A percentile compares a stretch with the other conserved stretches of the same genome.
These are phyloP conservation scores for Mortierella sp. DNA, from an alignment of 371 early-diverging fungal genomes.

Conservation along the genomic window DNA sequence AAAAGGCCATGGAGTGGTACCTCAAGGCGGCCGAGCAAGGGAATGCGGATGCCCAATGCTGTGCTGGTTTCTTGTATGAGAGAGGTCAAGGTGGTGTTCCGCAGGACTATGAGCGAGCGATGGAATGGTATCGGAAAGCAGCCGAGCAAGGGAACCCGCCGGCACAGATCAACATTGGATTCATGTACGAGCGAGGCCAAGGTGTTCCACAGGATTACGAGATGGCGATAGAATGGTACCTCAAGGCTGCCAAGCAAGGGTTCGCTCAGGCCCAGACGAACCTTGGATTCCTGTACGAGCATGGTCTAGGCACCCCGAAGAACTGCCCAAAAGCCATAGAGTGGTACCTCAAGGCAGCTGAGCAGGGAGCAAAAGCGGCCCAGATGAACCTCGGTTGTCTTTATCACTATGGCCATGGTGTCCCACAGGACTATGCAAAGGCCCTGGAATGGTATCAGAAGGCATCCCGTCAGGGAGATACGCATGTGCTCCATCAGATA, in stretches of 20 bases:
- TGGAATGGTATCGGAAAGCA: constrained; percentile 67
- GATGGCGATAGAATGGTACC: constrained; percentile 60
- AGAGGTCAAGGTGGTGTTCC: constrained; percentile 73
- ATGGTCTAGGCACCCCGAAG: constrained; percentile 57
- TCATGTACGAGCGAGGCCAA: constrained; percentile 64
- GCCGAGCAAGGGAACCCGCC: constrained; percentile 62
- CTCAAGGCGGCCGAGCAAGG: constrained; percentile 60
- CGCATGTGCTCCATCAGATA: background rate
- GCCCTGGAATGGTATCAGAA: constrained; percentile 61
- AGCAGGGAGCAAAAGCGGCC: constrained; percentile 61
- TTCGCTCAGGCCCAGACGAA: constrained; percentile 60
- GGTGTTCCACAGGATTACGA: constrained; percentile 54
- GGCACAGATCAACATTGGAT: constrained; percentile 63
- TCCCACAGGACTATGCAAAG: constrained; percentile 48
- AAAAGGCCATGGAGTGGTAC: constrained; percentile 58
- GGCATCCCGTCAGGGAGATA: constrained; percentile 61
- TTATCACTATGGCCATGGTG: constrained; percentile 63
- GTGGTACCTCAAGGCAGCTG: constrained; percentile 54
- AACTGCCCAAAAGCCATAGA: constrained; percentile 6
- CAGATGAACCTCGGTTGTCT: constrained; percentile 64
- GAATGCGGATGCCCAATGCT: background rate
- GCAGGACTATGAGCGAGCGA: constrained; percentile 61
- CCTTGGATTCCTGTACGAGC: constrained; percentile 60
- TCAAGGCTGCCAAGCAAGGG: constrained; percentile 61
- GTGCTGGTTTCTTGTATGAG: constrained; percentile 40